phyloP scores from a whole-genome alignment of 495 filamentous ascomycete genomes.

The Tuber brumale region DNA sequence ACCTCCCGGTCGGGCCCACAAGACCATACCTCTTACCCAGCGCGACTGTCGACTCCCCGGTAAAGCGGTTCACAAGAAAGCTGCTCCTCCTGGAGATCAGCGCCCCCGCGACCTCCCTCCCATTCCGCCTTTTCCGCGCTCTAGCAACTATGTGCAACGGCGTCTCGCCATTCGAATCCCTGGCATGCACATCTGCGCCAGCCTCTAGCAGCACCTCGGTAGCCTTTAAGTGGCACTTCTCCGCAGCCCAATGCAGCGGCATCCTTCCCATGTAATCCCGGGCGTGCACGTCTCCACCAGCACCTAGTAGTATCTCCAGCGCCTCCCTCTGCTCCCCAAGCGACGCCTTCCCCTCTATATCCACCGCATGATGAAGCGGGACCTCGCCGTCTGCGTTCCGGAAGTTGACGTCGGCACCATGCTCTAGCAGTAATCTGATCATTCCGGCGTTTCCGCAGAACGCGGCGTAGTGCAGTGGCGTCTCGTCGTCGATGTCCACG shows the following conservation, averaged over 20 bases:
- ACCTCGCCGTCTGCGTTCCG: conserved; percentile 9
- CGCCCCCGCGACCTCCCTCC: neutral
- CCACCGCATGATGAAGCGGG: conserved; percentile 14
- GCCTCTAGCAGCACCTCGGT: conserved; percentile 18
- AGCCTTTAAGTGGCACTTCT: conserved; percentile 17
- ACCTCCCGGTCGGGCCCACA: neutral
- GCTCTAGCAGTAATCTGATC: conserved; percentile 14
- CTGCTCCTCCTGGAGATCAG: neutral
- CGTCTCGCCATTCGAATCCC: conserved; percentile 21
- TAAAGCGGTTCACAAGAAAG: neutral
- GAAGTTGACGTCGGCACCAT: conserved; percentile 1
- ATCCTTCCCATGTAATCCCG: conserved; percentile 18
- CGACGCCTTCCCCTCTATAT: neutral
- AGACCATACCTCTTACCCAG: neutral
- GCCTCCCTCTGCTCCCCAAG: neutral
- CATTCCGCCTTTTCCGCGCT: neutral
- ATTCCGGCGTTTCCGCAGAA: conserved; percentile 5
- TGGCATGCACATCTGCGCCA: conserved; percentile 16
- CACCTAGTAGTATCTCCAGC: neutral
- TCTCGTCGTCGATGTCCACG: neutral
- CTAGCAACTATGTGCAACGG: conserved; percentile 23
- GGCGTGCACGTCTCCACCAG: conserved; percentile 7
- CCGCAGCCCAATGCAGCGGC: conserved; percentile 25
- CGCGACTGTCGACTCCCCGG: neutral
- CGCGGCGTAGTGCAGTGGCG: conserved; percentile 20